Conservation (phyloP, 176 grass and related monocot species). For the Carex pumila region DNA sequence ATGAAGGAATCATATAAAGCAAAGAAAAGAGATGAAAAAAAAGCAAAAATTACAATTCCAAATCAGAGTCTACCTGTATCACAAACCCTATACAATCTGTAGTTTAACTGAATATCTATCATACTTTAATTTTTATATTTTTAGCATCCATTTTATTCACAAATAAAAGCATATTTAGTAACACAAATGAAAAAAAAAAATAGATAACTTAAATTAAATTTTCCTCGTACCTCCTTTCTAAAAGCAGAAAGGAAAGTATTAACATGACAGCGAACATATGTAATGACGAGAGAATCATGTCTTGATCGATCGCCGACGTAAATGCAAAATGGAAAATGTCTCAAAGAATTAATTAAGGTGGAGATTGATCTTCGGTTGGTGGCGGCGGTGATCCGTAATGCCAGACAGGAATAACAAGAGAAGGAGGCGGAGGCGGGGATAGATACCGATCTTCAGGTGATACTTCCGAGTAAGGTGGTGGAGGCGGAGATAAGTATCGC, state of each 20-base stretch:
- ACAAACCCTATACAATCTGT: slow-evolving; percentile 32
- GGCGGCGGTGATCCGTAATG: slow-evolving; percentile 63
- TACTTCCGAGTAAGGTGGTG: slow-evolving; percentile 13
- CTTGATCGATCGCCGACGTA: background rate
- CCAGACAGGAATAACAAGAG: slow-evolving; percentile 28
- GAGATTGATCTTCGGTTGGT: background rate
- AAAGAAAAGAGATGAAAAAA: background rate
- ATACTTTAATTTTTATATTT: slow-evolving; percentile 3
- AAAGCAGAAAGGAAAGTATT: slow-evolving; percentile 9
- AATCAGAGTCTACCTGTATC: slow-evolving; percentile 9
- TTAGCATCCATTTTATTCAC: slow-evolving; percentile 33
- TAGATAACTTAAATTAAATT: slow-evolving; percentile 8
- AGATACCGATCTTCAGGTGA: slow-evolving; percentile 4
- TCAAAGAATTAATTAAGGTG: slow-evolving; percentile 39
- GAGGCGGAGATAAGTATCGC: slow-evolving; percentile 30
- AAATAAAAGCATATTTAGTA: slow-evolving; percentile 26
- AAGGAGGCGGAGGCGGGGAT: slow-evolving; percentile 11
- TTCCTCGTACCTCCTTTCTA: background rate
- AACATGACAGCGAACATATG: slow-evolving; percentile 6
- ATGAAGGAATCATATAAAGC: slow-evolving; percentile 8
- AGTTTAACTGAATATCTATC: slow-evolving; percentile 18
- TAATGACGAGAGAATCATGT: slow-evolving; percentile 6
- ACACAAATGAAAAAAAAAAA: slow-evolving; percentile 9
- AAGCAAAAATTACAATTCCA: slow-evolving; percentile 22
- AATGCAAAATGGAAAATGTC: background rate